Evolutionary conservation across 306 rosid genomes (phyloP), one percentile per base, ranked within the genome.

Genomic region (Clitoria ternatea): DNA sequence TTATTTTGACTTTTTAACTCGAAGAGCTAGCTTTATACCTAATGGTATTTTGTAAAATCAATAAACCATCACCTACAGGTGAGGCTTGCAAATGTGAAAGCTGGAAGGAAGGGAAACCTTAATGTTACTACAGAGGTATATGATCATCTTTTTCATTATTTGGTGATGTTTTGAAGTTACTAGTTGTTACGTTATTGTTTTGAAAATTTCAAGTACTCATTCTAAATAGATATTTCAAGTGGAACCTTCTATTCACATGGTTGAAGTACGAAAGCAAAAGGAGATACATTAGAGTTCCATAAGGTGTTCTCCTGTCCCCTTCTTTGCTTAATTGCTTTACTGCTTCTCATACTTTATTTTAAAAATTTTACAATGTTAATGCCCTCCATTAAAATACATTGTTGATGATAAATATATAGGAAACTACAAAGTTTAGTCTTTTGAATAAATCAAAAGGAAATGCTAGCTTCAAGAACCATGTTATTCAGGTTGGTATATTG

Each of bases 71-170:
- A 30, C 43, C 54, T 14, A 10, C 77, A 91, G 97, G 69, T 91
- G 97, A 88, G 84, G 81, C 90, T 91, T 5, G 90, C 81, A 84
- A 91, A 91, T 59, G 66, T 87, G 78, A 91, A 86, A 77, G 97
- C 96, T 24, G 97, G 97, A 72, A 81, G 97, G 68, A 91, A 88
- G 75, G 97, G 97, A 76, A 91, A 91, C 77, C 97, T 91, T 49
- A 88, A 88, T 57, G 87, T 91, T 83, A 90, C 97, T 24, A 91
- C 97, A 15, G 90, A 91, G 92, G 96, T 59, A 59, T 61, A 22
- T 23, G 22, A 42, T 7, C 27, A 15, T 26, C 6, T 13, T 24
- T 48, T 47, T 3, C 26, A 45, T 73, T 23, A 9, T 61, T 39
- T 53, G 12, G 20, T 40, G 61, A 20, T 39, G 39, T n/a, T n/a